Evolutionary conservation across 805 yeast genomes (phyloP).

Genomic region (Metschnikowia cerradonensis): DNA sequence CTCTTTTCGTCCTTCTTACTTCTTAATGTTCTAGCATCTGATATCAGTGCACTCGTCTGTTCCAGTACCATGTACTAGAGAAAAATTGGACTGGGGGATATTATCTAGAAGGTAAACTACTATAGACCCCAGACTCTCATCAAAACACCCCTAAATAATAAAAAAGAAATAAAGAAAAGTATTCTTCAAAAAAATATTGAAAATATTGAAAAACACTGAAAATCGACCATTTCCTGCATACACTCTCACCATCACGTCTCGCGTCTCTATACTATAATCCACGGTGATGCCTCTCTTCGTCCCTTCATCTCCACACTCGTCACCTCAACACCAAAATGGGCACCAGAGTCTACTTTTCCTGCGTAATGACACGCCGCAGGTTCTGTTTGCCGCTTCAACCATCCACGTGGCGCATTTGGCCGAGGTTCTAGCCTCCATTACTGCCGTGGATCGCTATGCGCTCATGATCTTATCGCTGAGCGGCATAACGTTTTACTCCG

Average conservation of each 20-base stretch:
- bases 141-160: too few species aligned
- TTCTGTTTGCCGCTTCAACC: conserved; percentile 34
- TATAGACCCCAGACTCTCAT: too few species aligned
- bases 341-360: background rate
- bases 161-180: too few species aligned
- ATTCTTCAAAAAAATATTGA: too few species aligned
- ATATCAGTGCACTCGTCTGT: too few species aligned
- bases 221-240: background rate
- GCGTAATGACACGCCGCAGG: background rate
- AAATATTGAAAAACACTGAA: too few species aligned
- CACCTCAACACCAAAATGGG: background rate
- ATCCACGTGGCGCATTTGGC: conserved; percentile 36
- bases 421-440: conserved; percentile 31
- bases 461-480: conserved; percentile 28
- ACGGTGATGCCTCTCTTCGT: conserved; percentile 9
- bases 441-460: conserved; percentile 32
- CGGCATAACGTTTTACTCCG: conserved; percentile 34
- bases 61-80: too few species aligned
- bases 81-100: too few species aligned
- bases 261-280: background rate
- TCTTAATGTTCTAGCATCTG: too few species aligned
- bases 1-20: too few species aligned
- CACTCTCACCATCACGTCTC: background rate
- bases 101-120: too few species aligned
- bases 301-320: conserved; percentile 12